A percentile compares a stretch with the other conserved stretches of the same genome.
These are phyloP conservation scores for Sicyos edulis DNA, from an alignment of 306 rosid species.

Conservation along the genomic window DNA sequence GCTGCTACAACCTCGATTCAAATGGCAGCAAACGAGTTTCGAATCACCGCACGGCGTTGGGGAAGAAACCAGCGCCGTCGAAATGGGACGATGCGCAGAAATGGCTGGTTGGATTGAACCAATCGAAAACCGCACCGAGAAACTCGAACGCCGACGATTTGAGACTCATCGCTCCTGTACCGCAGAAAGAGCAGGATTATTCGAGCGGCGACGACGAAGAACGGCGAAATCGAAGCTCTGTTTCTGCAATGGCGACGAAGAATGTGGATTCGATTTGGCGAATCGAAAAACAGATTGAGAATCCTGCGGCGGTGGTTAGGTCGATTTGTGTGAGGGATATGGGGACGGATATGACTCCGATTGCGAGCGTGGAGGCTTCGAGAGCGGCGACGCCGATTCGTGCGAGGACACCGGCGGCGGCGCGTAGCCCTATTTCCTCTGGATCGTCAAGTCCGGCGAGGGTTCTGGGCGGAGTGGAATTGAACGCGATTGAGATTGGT, in stretches of 20 bases:
- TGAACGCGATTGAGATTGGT: conserved; percentile 18
- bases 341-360: conserved; percentile 98
- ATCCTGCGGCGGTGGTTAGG: conserved; percentile 35
- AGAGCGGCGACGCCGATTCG: conserved; percentile 79
- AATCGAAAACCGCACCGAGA: conserved; percentile 62
- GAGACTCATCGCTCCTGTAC: conserved; percentile 82
- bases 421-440: conserved; percentile 64
- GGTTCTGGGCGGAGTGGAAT: conserved; percentile 24
- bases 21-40: conserved; percentile 39
- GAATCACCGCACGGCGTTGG: conserved; percentile 52
- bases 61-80: conserved; percentile 84
- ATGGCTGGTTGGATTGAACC: conserved; percentile 79
- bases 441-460: conserved; percentile 64
- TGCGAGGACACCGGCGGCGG: conserved; percentile 56
- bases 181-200: conserved; percentile 69
- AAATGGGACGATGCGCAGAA: conserved; percentile 98
- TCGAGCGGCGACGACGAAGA: conserved; percentile 38
- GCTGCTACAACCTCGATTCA: conserved; percentile 47
- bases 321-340: conserved; percentile 80
- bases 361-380: conserved; percentile 90
- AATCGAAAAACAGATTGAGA: conserved; percentile 36
- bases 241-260: conserved; percentile 35
- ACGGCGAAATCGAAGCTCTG: conserved; percentile 26
- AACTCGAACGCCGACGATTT: conserved; percentile 92
- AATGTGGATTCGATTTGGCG: conserved; percentile 67